A percentile compares a stretch with the other conserved stretches of the same genome.
phyloP scores from a whole-genome alignment of 805 yeast genomes.

The Suhomyces prunicola region DNA sequence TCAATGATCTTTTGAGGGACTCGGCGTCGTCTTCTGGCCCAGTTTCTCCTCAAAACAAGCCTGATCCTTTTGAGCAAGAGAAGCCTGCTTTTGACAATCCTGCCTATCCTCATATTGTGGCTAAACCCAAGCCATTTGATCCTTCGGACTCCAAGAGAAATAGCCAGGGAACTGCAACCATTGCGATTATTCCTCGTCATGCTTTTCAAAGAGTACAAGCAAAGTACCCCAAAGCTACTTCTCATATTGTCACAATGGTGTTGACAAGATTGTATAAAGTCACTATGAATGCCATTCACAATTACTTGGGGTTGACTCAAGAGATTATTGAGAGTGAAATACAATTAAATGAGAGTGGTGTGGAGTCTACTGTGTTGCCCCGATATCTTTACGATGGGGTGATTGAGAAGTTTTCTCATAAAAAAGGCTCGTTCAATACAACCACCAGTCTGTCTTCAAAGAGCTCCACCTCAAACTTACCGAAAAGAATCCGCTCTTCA shows the following conservation, averaged over 20 bases:
- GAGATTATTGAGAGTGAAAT: conserved; percentile 79
- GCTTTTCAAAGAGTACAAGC: conserved; percentile 71
- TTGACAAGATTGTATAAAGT: conserved; percentile 83
- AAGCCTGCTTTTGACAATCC: neutral
- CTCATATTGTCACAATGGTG: conserved; percentile 92
- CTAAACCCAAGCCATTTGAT: conserved; percentile 53
- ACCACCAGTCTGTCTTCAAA: neutral
- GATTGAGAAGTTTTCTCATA: conserved; percentile 35
- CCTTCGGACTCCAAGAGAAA: neutral
- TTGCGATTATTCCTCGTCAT: conserved; percentile 85
- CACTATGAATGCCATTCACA: conserved; percentile 86
- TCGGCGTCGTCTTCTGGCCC: conserved; percentile 3
- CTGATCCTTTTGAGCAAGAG: neutral
- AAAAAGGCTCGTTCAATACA: neutral
- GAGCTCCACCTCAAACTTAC: neutral
- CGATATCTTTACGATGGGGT: conserved; percentile 59
- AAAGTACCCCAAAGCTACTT: conserved; percentile 83
- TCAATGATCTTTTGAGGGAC: conserved; percentile 5
- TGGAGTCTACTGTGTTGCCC: conserved; percentile 38
- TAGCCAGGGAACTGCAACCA: conserved; percentile 52
- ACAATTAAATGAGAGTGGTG: conserved; percentile 49
- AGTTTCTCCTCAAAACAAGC: neutral
- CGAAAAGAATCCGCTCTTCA: neutral
- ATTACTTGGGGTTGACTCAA: conserved; percentile 77
- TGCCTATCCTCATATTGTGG: conserved; percentile 49